Evolutionary conservation across 768 basidiomycete genomes (phyloP).

Genomic region (Coprinopsis sp.): DNA sequence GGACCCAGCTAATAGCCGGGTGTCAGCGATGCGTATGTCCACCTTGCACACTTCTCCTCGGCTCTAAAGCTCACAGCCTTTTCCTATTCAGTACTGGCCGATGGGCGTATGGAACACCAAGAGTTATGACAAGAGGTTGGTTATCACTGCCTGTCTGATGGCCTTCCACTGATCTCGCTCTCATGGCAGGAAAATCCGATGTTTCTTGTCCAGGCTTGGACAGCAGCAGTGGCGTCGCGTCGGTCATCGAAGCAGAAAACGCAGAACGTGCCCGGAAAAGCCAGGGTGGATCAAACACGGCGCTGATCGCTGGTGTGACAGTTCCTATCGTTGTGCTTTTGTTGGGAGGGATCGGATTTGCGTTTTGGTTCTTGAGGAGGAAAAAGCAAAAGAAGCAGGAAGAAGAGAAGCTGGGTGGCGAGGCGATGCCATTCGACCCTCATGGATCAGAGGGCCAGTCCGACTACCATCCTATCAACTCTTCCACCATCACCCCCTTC

Average conservation of each 20-base stretch:
- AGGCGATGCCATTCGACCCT: neutral
- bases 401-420: neutral
- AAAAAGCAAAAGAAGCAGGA: constrained; percentile 6
- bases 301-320: constrained; percentile 27
- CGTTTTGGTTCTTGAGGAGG: constrained; percentile 15
- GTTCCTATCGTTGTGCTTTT: constrained; percentile 27
- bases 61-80: neutral
- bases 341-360: constrained; percentile 17
- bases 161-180: neutral
- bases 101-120: constrained; percentile 31
- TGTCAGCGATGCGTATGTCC: neutral
- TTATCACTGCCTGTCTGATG: neutral
- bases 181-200: constrained; percentile 23
- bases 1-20: constrained; percentile 18
- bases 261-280: constrained; percentile 10
- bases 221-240: constrained; percentile 20
- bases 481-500: too few species aligned
- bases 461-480: too few species aligned
- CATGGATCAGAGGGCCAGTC: neutral
- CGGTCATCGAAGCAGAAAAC: constrained; percentile 6
- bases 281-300: constrained; percentile 9
- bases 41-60: neutral
- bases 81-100: constrained; percentile 31
- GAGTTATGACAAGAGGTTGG: constrained; percentile 26
- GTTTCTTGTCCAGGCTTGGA: constrained; percentile 25